These are phyloP conservation scores for Malus sylvestris DNA, from an alignment of 306 rosid species.

Conservation along the genomic window DNA sequence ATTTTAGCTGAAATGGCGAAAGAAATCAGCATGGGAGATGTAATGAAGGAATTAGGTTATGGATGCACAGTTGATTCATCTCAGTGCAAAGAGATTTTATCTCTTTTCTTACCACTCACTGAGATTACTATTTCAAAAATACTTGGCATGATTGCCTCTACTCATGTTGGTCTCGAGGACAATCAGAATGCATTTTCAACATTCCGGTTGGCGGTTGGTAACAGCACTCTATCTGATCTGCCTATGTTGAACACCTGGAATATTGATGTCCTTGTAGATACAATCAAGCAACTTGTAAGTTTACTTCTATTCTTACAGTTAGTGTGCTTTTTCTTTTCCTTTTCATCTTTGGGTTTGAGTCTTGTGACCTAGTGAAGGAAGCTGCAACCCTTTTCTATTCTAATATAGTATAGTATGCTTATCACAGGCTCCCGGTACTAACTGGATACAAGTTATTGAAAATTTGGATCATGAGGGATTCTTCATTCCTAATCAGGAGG, in stretches of 20 bases:
- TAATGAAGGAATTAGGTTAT: slow-evolving; percentile 95
- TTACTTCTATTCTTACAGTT: slow-evolving; percentile 6
- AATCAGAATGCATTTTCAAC: slow-evolving; percentile 57
- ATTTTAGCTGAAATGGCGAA: slow-evolving; percentile 93
- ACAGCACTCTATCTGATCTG: slow-evolving; percentile 52
- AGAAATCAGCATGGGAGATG: slow-evolving; percentile 95
- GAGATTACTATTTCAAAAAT: slow-evolving; percentile 68
- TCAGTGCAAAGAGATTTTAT: slow-evolving; percentile 83
- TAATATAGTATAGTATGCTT: slow-evolving; percentile 11
- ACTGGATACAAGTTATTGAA: slow-evolving; percentile 77
- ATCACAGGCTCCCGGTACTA: slow-evolving; percentile 75
- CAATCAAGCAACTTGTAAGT: slow-evolving; percentile 75
- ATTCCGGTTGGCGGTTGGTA: slow-evolving; percentile 66
- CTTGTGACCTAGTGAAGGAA: background rate
- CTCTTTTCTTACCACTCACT: slow-evolving; percentile 82
- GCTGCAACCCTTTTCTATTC: background rate
- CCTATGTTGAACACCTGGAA: slow-evolving; percentile 81
- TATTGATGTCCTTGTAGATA: slow-evolving; percentile 79
- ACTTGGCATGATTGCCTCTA: slow-evolving; percentile 74
- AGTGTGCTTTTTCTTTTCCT: background rate
- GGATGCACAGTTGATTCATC: slow-evolving; percentile 79
- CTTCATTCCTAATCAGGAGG: slow-evolving; percentile 82
- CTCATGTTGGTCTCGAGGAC: slow-evolving; percentile 82
- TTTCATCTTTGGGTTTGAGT: background rate
- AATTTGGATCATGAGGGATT: slow-evolving; percentile 94